Conservation (phyloP, 805 yeast species). For the Pichia nanzhaoensis region DNA sequence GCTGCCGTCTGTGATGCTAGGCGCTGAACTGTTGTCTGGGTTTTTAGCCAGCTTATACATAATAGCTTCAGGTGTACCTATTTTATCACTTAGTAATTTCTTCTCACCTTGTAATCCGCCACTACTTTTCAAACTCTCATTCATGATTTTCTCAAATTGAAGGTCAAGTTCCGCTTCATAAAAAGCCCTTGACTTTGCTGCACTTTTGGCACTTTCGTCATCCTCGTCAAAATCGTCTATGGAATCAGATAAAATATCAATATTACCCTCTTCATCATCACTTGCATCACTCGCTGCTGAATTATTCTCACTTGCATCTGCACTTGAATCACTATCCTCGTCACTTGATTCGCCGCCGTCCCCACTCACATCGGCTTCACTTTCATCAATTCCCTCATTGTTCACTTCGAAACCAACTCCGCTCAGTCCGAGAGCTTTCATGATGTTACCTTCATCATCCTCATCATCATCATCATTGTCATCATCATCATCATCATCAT, state of each 20-base stretch:
- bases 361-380: slow-evolving; percentile 12
- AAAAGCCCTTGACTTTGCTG: slow-evolving; percentile 11
- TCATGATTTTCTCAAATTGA: slow-evolving; percentile 42
- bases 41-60: slow-evolving; percentile 23
- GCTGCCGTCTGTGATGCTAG: not conserved
- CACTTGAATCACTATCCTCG: slow-evolving; percentile 16
- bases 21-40: slow-evolving; percentile 2
- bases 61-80: slow-evolving; percentile 30
- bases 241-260: slow-evolving; percentile 7
- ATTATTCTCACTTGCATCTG: not conserved
- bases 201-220: slow-evolving; percentile 22
- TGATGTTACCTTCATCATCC: slow-evolving; percentile 14
- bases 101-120: slow-evolving; percentile 17
- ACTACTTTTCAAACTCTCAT: slow-evolving; percentile 25
- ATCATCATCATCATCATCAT: slow-evolving; percentile 16
- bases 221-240: slow-evolving; percentile 18
- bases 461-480: slow-evolving; percentile 16
- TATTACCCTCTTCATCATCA: slow-evolving; percentile 17
- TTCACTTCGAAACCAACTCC: no score
- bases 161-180: slow-evolving; percentile 37
- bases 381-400: slow-evolving; percentile 13
- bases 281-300: not conserved
- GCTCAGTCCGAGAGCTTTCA: no score
- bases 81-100: slow-evolving; percentile 16
- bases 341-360: no score